Percentiles rank a stretch among this genome's conserved stretches.
Evolutionary conservation across 1,284 basidiomycete genomes (phyloP).

Genomic region (Ceratobasidium papillatum): DNA sequence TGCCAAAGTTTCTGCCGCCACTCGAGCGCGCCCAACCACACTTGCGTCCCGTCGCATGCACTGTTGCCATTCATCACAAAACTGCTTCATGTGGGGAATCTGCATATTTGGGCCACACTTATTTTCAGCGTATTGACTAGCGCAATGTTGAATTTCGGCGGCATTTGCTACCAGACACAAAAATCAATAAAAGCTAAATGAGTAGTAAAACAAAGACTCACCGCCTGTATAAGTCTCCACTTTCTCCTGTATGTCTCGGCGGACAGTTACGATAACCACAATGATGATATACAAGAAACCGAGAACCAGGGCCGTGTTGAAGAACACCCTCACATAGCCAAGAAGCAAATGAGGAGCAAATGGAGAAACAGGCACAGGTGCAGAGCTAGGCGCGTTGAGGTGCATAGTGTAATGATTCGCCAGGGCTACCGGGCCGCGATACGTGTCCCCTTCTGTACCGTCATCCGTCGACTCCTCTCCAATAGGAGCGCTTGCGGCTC

Average conservation of each 20-base stretch:
- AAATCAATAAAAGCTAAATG: conserved; percentile 42
- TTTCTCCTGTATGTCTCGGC: conserved; percentile 88
- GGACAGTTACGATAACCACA: conserved; percentile 88
- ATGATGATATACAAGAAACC: conserved; percentile 86
- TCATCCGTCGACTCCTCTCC: conserved; percentile 50
- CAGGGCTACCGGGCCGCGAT: conserved; percentile 55
- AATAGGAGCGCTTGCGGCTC: conserved; percentile 17
- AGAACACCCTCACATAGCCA: conserved; percentile 78
- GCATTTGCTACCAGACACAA: conserved; percentile 70
- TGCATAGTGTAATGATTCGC: conserved; percentile 73
- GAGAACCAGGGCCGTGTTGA: conserved; percentile 88
- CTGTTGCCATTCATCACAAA: conserved; percentile 90
- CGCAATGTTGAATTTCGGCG: conserved; percentile 88
- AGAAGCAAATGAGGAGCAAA: conserved; percentile 61
- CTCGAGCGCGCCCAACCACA: conserved; percentile 85
- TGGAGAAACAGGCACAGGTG: conserved; percentile 53
- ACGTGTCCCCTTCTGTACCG: conserved; percentile 23
- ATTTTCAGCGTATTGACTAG: conserved; percentile 80
- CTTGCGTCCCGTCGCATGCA: conserved; percentile 96
- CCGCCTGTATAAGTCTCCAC: conserved; percentile 91
- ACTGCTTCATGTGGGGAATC: conserved; percentile 80
- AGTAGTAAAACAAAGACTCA: conserved; percentile 51
- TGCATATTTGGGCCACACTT: conserved; percentile 72
- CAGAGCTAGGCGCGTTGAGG: conserved; percentile 73
- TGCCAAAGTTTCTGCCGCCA: conserved; percentile 93